phyloP scores from a whole-genome alignment of 1,284 basidiomycete species.

The Fomitopsis palustris region DNA sequence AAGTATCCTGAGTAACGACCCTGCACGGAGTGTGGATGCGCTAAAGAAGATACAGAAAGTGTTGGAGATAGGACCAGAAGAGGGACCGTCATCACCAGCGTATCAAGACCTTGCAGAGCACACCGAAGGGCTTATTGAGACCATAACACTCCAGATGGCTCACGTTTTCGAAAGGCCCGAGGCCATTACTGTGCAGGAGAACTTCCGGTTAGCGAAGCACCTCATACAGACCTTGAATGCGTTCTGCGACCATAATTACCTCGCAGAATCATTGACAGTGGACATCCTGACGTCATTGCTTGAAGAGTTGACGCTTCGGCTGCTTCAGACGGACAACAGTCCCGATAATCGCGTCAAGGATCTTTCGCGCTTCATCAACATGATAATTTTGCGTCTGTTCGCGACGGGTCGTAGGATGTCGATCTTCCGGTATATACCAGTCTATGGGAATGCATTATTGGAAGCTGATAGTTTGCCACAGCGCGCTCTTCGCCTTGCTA shows the following conservation, averaged over 20 bases:
- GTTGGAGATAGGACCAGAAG: constrained; percentile 70
- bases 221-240: constrained; percentile 92
- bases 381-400: constrained; percentile 93
- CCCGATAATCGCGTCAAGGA: constrained; percentile 75
- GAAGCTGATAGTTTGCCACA: constrained; percentile 20
- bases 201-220: constrained; percentile 92
- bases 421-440: constrained; percentile 75
- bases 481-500: constrained; percentile 80
- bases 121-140: constrained; percentile 85
- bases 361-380: constrained; percentile 94
- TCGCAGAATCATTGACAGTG: constrained; percentile 80
- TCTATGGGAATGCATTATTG: not conserved
- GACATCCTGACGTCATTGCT: constrained; percentile 77
- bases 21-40: constrained; percentile 85
- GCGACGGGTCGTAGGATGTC: constrained; percentile 89
- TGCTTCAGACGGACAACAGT: constrained; percentile 90
- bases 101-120: constrained; percentile 81
- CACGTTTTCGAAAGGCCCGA: constrained; percentile 83
- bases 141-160: constrained; percentile 84
- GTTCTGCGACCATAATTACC: constrained; percentile 81
- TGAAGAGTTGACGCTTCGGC: constrained; percentile 84
- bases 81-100: constrained; percentile 59
- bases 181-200: constrained; percentile 68
- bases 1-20: constrained; percentile 82
- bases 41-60: constrained; percentile 89